Percentiles rank a stretch among this genome's conserved stretches.
Conservation (phyloP, 495 filamentous ascomycete species). For the Penicillium nucicola region DNA sequence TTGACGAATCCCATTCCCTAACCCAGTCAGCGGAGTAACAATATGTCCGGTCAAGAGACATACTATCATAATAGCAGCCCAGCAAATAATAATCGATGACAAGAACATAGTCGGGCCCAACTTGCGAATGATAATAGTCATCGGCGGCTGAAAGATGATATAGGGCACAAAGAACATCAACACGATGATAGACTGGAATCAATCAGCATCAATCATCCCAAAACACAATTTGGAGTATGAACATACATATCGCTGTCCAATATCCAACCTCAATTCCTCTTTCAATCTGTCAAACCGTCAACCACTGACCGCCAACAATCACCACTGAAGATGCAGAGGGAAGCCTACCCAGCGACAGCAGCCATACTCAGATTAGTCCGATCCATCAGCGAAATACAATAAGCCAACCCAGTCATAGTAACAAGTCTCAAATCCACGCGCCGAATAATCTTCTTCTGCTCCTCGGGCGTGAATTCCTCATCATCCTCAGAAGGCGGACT, state of each 20-base stretch:
- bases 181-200: conserved; percentile 49
- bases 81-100: conserved; percentile 48
- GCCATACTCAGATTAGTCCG: conserved; percentile 64
- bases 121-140: conserved; percentile 56
- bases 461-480: conserved; percentile 33
- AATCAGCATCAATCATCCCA: neutral
- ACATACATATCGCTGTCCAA: conserved; percentile 41
- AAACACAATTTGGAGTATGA: neutral
- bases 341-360: conserved; percentile 53
- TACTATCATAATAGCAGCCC: conserved; percentile 48
- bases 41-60: neutral
- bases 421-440: conserved; percentile 63
- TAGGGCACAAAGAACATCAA: conserved; percentile 69
- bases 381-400: conserved; percentile 66
- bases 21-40: neutral
- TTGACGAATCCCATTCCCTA: conserved; percentile 58
- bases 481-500: conserved; percentile 21
- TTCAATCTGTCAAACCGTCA: conserved; percentile 37
- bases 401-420: conserved; percentile 60
- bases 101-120: conserved; percentile 59
- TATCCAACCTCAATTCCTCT: conserved; percentile 45
- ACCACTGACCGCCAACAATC: neutral
- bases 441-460: conserved; percentile 50
- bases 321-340: neutral
- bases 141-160: conserved; percentile 59